Percentiles rank a stretch among this genome's conserved stretches.
Conservation (phyloP, 345 rosid genomes). For the Salix koriyanagi region DNA sequence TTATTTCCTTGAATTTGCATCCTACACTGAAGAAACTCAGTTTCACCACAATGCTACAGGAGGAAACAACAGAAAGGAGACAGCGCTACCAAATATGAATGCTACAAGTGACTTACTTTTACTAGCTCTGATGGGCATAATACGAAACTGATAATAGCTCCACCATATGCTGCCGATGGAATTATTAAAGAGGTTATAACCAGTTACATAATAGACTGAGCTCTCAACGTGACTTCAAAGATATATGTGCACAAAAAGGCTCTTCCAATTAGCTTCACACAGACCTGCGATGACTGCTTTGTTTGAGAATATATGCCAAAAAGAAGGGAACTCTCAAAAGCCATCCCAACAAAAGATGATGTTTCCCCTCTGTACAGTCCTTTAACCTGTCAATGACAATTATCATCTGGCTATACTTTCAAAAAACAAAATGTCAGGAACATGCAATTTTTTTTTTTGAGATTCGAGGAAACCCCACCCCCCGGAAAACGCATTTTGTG, state of each 20-base stretch:
- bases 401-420: neutral
- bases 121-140: constrained; percentile 84
- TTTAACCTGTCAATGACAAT: constrained; percentile 51
- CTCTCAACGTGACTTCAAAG: neutral
- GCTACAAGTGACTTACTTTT: constrained; percentile 46
- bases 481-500: too few relatives aligned
- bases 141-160: constrained; percentile 83
- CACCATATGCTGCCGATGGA: constrained; percentile 91
- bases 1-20: constrained; percentile 96
- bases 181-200: constrained; percentile 37
- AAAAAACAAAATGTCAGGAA: neutral
- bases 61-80: constrained; percentile 3
- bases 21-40: constrained; percentile 72
- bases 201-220: neutral
- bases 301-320: constrained; percentile 94
- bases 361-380: constrained; percentile 91
- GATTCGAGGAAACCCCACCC: too few relatives aligned
- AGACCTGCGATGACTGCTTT: constrained; percentile 70
- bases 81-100: neutral
- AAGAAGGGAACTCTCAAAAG: constrained; percentile 85
- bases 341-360: constrained; percentile 82
- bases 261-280: constrained; percentile 12
- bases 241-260: neutral
- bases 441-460: neutral
- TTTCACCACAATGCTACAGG: constrained; percentile 32